Evolutionary conservation across 2,329 filamentous ascomycete species (phyloP), one percentile per base, ranked within the genome.

Genomic region (Aspergillus nomiae): DNA sequence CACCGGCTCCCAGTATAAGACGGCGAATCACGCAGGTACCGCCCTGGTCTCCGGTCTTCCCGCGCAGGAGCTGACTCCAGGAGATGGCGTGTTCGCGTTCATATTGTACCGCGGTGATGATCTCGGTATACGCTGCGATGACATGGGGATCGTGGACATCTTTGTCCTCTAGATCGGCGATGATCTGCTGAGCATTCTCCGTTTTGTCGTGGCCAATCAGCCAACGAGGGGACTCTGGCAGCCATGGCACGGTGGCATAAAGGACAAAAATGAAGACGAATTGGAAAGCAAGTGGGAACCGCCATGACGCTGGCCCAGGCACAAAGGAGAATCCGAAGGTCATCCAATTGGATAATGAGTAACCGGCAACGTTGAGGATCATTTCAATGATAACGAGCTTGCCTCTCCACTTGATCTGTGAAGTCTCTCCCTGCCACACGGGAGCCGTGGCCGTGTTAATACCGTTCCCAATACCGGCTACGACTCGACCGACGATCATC

Each of bases 351-450:
- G 77, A 78, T 9, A 82, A 77, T 3, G 75, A 77, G 65, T 82
- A 83, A 2, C 79, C 79, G 1, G 76, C 72, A 10, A 69, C 58
- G 8, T 64, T 63, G 5, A 67, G 48, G 36, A 72, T 68, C 66
- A 74, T 71, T 56, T 77, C 73, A 10, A 74, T 63, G 19, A 74
- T 69, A 74, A 73, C 69, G 32, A 67, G 56, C 50, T 70, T 69
- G 0, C 67, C 67, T 59, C 67, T 56, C 58, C 62, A 63, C 11
- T 74, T 72, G n/a, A 78, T 74, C 63, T 80, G 81, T 1, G 80
- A 81, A 0, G 81, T 84, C 65, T 85, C 83, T 9, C 80, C 79
- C 69, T 78, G 82, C 81, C 82, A 85, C 5, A 84, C 77, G 8
- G 80, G 81, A 16, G 80, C 81, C 2, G 80, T 82, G 0, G 80